Percentiles rank a stretch among this genome's conserved stretches.
These are phyloP conservation scores for Pichia deserticola DNA, from an alignment of 805 yeast genomes.

Conservation along the genomic window DNA sequence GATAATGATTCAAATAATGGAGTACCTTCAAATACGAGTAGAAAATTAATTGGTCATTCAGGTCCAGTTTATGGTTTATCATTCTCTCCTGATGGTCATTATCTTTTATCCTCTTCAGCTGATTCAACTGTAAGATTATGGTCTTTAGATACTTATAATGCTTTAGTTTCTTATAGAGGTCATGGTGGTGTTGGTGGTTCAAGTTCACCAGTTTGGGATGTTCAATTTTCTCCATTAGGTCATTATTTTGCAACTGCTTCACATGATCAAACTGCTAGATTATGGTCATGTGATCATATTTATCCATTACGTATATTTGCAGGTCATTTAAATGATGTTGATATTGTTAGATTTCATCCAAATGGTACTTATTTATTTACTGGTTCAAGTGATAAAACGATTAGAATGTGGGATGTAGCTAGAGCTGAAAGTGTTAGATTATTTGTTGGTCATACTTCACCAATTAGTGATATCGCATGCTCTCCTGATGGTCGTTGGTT, in stretches of 20 bases:
- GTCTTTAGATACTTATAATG: constrained; percentile 87
- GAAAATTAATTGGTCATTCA: constrained; percentile 79
- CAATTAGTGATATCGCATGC: constrained; percentile 77
- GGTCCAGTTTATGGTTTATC: constrained; percentile 90
- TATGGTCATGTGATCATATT: constrained; percentile 98
- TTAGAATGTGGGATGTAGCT: constrained; percentile 96
- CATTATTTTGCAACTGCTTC: constrained; percentile 98
- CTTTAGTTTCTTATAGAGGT: constrained; percentile 90
- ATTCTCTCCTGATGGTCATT: constrained; percentile 85
- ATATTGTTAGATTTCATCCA: constrained; percentile 91
- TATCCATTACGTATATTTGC: constrained; percentile 94
- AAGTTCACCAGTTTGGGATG: constrained; percentile 96
- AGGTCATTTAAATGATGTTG: constrained; percentile 95
- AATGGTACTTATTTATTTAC: constrained; percentile 91
- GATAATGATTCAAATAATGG: constrained; percentile 20
- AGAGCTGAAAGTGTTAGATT: constrained; percentile 86
- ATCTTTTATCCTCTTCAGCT: constrained; percentile 75
- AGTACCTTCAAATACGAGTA: constrained; percentile 24
- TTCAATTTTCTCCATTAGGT: constrained; percentile 87
- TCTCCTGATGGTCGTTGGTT: constrained; percentile 97
- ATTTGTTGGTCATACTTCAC: constrained; percentile 88
- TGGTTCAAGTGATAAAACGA: constrained; percentile 91
- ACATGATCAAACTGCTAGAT: constrained; percentile 93
- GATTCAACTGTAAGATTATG: constrained; percentile 89
- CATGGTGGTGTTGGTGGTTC: constrained; percentile 34